These are phyloP conservation scores for Paratinospora sagittata DNA, from an alignment of 164 flowering plant genomes.

Conservation along the genomic window DNA sequence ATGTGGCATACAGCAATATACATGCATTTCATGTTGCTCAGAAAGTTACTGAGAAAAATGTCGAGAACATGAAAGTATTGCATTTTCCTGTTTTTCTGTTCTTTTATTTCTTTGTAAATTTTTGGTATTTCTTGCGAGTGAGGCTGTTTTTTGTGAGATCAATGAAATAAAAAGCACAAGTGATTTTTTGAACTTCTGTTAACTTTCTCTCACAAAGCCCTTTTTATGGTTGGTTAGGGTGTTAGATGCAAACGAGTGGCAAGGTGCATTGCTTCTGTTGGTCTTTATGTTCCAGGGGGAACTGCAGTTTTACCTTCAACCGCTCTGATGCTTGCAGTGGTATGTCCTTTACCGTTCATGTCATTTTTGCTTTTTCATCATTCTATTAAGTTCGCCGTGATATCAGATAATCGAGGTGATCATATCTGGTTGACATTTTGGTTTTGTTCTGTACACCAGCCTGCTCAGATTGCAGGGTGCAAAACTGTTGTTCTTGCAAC, in stretches of 20 bases:
- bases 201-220: background rate
- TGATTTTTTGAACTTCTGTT: background rate
- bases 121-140: background rate
- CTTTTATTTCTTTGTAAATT: background rate
- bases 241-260: slow-evolving; percentile 90
- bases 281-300: slow-evolving; percentile 98
- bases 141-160: background rate
- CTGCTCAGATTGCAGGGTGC: slow-evolving; percentile 98
- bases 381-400: slow-evolving; percentile 8
- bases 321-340: slow-evolving; percentile 93
- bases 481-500: slow-evolving; percentile 91
- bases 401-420: slow-evolving; percentile 9
- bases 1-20: slow-evolving; percentile 89
- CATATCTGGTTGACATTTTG: slow-evolving; percentile 20
- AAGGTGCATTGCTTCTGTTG: slow-evolving; percentile 81
- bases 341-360: slow-evolving; percentile 27
- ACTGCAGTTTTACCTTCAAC: slow-evolving; percentile 98
- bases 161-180: background rate
- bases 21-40: slow-evolving; percentile 92
- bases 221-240: slow-evolving; percentile 45
- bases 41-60: slow-evolving; percentile 55
- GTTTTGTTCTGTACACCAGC: slow-evolving; percentile 46
- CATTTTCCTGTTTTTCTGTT: background rate
- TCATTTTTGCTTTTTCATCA: slow-evolving; percentile 9
- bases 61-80: slow-evolving; percentile 86